Evolutionary conservation across 768 basidiomycete species (phyloP), one percentile per base, ranked within the genome.

Genomic region (Terana coerulea): DNA sequence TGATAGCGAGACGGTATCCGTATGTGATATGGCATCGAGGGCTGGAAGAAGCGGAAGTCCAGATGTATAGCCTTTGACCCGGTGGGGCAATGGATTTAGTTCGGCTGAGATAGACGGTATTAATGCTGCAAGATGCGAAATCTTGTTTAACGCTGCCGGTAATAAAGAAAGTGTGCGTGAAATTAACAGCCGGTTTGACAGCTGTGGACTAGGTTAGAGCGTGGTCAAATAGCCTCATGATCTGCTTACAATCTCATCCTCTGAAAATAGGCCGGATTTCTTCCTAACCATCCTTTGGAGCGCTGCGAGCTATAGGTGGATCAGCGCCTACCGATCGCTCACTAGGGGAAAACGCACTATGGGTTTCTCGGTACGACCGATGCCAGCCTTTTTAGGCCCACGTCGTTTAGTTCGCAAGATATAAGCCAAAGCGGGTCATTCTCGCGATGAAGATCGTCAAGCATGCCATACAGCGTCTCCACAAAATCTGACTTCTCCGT

Each of bases 351-450:
- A 49, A 69, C 80, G 45, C 50, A 90, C 88, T 51, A 75, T 62
- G 8, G 63, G 58, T 24, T 76, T 72, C 53, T 91, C 89, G 25
- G 78, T 75, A 61, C 80, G 84, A 29, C 71, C 69, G 9, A 88
- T 61, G 0, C 81, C 84, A 2, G 68, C 66, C 34, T 69, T 72
- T 57, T 75, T 82, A 40, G 86, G 65, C 34, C 78, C 75, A 1
- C 56, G 36, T 78, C 76, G 12, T 62, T 64, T 28, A 64, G 31
- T 46, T 59, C 47, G 50, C 62, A 53, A 58, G 68, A 70, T 19
- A 73, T 62, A 11, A 76, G 68, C n/a, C 71, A 64, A 19, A 88
- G 72, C 12, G 77, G 74, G 59, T 88, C 86, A 43, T 65, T 70
- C n/a, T 50, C 53, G 5, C 55, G 52, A 10, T 55, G 50, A 7